These are phyloP conservation scores for Penicillium frequentans DNA, from an alignment of 2,329 filamentous ascomycete species.

Conservation along the genomic window DNA sequence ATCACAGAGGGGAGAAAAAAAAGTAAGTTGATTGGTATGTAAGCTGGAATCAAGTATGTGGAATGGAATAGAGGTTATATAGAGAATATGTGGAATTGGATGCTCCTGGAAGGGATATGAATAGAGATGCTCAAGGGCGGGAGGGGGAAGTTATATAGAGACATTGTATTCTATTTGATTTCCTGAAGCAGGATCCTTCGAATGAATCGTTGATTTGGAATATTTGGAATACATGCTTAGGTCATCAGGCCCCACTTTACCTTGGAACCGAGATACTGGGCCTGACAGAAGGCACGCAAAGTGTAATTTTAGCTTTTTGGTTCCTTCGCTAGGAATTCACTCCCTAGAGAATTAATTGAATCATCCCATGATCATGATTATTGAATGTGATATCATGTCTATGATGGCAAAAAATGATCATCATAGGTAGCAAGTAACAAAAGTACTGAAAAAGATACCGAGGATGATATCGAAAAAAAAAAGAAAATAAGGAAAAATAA, in stretches of 20 bases:
- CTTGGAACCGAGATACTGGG: neutral
- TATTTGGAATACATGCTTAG: constrained; percentile 17
- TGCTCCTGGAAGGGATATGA: neutral
- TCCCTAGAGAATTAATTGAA: neutral
- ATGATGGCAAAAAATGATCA: neutral
- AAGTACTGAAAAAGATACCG: neutral
- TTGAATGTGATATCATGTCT: constrained; percentile 1
- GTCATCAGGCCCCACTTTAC: constrained; percentile 7
- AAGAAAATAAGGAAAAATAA: neutral
- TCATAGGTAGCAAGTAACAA: neutral
- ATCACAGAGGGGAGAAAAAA: neutral
- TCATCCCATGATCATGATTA: neutral
- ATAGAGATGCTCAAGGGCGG: neutral
- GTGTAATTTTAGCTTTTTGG: neutral
- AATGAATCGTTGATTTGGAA: constrained; percentile 9
- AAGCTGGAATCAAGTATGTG: neutral
- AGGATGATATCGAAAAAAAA: neutral
- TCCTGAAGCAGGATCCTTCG: constrained; percentile 13
- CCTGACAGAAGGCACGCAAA: neutral
- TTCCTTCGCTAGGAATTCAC: no score
- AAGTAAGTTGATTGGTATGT: neutral
- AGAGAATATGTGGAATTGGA: neutral
- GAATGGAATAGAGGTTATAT: neutral
- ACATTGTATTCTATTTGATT: constrained; percentile 12
- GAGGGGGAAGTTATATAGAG: neutral